Conservation (phyloP, 768 basidiomycete genomes). For the Rubroboletus satanas region DNA sequence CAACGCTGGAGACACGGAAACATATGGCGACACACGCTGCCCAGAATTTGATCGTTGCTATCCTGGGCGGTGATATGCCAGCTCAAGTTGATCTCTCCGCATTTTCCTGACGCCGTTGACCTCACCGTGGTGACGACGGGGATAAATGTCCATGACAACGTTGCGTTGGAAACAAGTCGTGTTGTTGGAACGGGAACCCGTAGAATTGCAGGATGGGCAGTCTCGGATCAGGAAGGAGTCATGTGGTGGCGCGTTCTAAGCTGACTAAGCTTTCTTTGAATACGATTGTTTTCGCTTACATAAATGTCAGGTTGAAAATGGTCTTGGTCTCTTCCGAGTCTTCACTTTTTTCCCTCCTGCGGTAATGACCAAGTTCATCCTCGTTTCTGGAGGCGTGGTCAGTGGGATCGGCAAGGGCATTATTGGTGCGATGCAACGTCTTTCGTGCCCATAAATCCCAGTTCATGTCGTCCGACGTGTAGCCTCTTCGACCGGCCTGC, state of each 20-base stretch:
- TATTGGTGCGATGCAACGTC: conserved; percentile 64
- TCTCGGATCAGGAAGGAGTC: background rate
- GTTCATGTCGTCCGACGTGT: conserved; percentile 23
- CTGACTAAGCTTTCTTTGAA: conserved; percentile 12
- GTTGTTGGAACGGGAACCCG: background rate
- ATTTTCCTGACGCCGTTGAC: conserved; percentile 1
- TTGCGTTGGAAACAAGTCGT: background rate
- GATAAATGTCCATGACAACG: background rate
- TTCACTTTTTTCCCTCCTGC: conserved; percentile 4
- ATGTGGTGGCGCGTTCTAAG: background rate
- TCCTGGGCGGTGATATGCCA: conserved; percentile 58
- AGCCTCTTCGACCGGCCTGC: conserved; percentile 96
- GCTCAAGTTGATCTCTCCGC: conserved; percentile 40
- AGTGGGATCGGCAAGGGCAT: conserved; percentile 99
- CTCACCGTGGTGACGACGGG: background rate
- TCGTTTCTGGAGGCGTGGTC: conserved; percentile 96
- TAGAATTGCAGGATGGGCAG: background rate
- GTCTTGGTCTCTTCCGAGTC: background rate
- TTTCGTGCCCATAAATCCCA: conserved; percentile 9
- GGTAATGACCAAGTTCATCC: conserved; percentile 89
- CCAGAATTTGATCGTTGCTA: conserved; percentile 46
- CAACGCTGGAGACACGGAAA: conserved; percentile 77
- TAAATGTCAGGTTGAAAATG: conserved; percentile 3
- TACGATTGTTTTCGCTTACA: background rate
- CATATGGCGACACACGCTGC: conserved; percentile 79